Evolutionary conservation across 495 filamentous ascomycete genomes (phyloP).

Genomic region (Xylaria bambusicola): DNA sequence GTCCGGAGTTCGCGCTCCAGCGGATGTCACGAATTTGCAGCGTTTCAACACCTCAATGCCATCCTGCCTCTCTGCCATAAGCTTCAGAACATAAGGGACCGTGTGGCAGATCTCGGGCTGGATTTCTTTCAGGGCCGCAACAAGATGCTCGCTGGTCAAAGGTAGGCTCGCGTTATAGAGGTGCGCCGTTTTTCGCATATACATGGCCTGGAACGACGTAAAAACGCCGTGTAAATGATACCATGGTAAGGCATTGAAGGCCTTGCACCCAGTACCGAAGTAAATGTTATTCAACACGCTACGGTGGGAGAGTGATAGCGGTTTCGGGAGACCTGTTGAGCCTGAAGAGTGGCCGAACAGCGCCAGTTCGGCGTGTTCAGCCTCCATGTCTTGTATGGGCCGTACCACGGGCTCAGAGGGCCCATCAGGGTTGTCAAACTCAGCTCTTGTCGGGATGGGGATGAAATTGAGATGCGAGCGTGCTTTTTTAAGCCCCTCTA

Average conservation of each 20-base stretch:
- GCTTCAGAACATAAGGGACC: slow-evolving; percentile 60
- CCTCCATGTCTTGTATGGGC: slow-evolving; percentile 36
- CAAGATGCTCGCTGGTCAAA: slow-evolving; percentile 51
- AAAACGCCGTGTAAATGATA: slow-evolving; percentile 56
- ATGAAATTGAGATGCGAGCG: slow-evolving; percentile 37
- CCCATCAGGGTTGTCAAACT: slow-evolving; percentile 34
- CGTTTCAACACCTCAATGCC: slow-evolving; percentile 48
- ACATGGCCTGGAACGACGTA: slow-evolving; percentile 52
- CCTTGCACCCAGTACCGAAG: slow-evolving; percentile 41
- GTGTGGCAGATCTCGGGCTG: slow-evolving; percentile 54
- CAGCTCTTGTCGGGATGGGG: slow-evolving; percentile 34
- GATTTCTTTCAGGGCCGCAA: slow-evolving; percentile 48
- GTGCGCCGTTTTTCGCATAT: slow-evolving; percentile 50
- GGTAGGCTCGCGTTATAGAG: slow-evolving; percentile 57
- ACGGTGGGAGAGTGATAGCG: slow-evolving; percentile 39
- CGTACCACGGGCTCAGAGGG: slow-evolving; percentile 32
- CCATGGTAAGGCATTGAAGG: slow-evolving; percentile 58
- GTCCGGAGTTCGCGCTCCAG: slow-evolving; percentile 58
- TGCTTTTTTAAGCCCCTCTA: slow-evolving; percentile 44
- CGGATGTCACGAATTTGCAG: slow-evolving; percentile 52
- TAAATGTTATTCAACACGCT: slow-evolving; percentile 41
- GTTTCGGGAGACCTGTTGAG: slow-evolving; percentile 61
- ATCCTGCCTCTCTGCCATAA: slow-evolving; percentile 50
- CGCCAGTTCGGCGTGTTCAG: slow-evolving; percentile 37
- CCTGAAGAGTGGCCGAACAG: slow-evolving; percentile 61